Percentiles rank a stretch among this genome's conserved stretches.
Evolutionary conservation across 169 alveolate species (phyloP).

Genomic region (Plasmodium ovale): DNA sequence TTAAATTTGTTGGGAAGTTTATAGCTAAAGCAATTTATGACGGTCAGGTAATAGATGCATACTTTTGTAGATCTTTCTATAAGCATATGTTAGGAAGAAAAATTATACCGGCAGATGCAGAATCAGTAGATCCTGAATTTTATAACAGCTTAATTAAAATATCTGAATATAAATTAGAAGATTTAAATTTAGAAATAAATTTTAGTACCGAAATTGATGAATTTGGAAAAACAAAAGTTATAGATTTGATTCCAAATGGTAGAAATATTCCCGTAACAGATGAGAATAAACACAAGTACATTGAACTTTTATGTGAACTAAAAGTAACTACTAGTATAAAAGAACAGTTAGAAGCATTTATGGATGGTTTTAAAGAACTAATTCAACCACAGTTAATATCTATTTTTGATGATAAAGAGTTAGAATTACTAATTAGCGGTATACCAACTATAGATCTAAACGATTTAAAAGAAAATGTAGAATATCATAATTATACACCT

Average conservation of each 20-base stretch:
- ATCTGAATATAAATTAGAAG: conserved; percentile 93
- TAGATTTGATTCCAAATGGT: conserved; percentile 97
- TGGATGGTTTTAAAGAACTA: conserved; percentile 97
- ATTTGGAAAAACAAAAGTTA: conserved; percentile 94
- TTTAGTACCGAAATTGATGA: conserved; percentile 95
- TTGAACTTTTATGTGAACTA: conserved; percentile 94
- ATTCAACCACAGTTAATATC: conserved; percentile 96
- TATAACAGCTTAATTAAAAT: conserved; percentile 96
- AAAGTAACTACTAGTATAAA: conserved; percentile 95
- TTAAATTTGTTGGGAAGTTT: conserved; percentile 98
- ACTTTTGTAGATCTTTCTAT: conserved; percentile 97
- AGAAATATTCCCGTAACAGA: conserved; percentile 93
- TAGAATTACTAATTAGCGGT: conserved; percentile 97
- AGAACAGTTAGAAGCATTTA: conserved; percentile 96
- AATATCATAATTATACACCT: conserved; percentile 94
- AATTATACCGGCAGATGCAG: conserved; percentile 97
- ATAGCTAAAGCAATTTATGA: conserved; percentile 98
- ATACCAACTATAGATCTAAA: conserved; percentile 98
- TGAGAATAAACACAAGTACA: conserved; percentile 95
- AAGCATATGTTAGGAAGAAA: conserved; percentile 97
- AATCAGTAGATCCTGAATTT: conserved; percentile 97
- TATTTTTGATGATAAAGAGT: conserved; percentile 95
- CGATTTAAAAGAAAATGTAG: conserved; percentile 96
- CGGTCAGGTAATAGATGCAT: conserved; percentile 97
- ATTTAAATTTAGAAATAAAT: conserved; percentile 90